Conservation (phyloP, 768 basidiomycete species). For the Collybia mongolica region DNA sequence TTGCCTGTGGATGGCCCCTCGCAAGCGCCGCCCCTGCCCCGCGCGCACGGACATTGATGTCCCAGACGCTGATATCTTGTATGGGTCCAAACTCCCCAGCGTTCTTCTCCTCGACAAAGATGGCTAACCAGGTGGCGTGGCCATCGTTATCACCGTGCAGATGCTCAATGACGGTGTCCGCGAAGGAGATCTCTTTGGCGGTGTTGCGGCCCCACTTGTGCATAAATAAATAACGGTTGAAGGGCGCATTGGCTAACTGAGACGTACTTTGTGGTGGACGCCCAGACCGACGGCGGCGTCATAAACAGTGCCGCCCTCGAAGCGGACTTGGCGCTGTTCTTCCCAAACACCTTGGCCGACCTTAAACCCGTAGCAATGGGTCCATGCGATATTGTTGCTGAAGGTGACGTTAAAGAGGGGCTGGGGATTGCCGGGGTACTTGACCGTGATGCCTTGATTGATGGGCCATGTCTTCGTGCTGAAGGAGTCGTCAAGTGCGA, state of each 20-base stretch:
- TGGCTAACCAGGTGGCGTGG: conserved; percentile 4
- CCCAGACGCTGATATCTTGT: not conserved
- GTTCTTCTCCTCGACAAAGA: conserved; percentile 2
- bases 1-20: not conserved
- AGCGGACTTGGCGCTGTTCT: conserved; percentile 1
- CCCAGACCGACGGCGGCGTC: too few species aligned
- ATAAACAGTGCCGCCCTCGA: not conserved
- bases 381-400: conserved; percentile 7
- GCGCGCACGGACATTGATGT: conserved; percentile 1
- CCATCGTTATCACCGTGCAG: conserved; percentile 6
- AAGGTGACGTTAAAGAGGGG: conserved; percentile 5
- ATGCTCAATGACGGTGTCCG: conserved; percentile 3
- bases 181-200: conserved; percentile 1
- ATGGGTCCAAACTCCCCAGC: conserved; percentile 2
- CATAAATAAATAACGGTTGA: too few species aligned
- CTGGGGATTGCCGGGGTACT: conserved; percentile 3
- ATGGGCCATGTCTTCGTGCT: conserved; percentile 6
- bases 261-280: too few species aligned
- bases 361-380: conserved; percentile 9
- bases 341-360: conserved; percentile 8
- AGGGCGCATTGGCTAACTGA: too few species aligned
- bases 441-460: not conserved
- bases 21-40: conserved; percentile 2
- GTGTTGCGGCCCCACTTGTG: not conserved
- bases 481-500: conserved; percentile 7